Evolutionary conservation across 805 yeast species (phyloP), one percentile per base, ranked within the genome.

Genomic region (Metschnikowia amazonensis): DNA sequence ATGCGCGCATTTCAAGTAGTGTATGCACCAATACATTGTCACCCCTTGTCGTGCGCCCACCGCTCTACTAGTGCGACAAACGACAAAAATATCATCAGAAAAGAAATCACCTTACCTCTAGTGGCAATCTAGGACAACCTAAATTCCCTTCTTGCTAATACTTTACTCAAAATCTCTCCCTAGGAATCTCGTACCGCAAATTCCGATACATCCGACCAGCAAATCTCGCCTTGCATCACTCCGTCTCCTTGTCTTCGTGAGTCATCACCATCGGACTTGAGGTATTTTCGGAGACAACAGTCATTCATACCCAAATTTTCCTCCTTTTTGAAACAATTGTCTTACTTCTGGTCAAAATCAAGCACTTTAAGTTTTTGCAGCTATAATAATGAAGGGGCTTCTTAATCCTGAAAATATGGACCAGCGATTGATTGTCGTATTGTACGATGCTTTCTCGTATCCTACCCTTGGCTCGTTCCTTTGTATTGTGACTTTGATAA

Each of bases 31-130:
- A 20, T 21, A n/a, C 20, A 8, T 32, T 41, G 48, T 36, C 44
- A 36, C 44, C 37, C 45, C 43, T 31, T 27, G 27, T 20, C 45
- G 50, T 47, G 50, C 50, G 47, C 47, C 27, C 37, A 47, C 50
- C 50, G 21, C 14, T 24, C 21, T 16, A 21, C 27, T 21, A 10
- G 33, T 28, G 33, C 41, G 41, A 28, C 41, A 37, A 27, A 18
- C 4, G 27, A 20, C 41, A 28, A 28, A 37, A 25, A 16, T 36
- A 36, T 28, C 25, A 28, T 37, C 17, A 18, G n/a, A 23, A 35
- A 24, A 37, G n/a, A 37, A 18, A 6, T 27, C 32, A 18, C 28
- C 27, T 6, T 34, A 20, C 17, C 36, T 20, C 10, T 9, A 35
- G 29, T n/a, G 28, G 38, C 29, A 35, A 14, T 16, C 7, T 14